A percentile compares a stretch with the other conserved stretches of the same genome.
phyloP scores from a whole-genome alignment of 129 eudicot genomes.

The Helichrysum umbraculigerum region DNA sequence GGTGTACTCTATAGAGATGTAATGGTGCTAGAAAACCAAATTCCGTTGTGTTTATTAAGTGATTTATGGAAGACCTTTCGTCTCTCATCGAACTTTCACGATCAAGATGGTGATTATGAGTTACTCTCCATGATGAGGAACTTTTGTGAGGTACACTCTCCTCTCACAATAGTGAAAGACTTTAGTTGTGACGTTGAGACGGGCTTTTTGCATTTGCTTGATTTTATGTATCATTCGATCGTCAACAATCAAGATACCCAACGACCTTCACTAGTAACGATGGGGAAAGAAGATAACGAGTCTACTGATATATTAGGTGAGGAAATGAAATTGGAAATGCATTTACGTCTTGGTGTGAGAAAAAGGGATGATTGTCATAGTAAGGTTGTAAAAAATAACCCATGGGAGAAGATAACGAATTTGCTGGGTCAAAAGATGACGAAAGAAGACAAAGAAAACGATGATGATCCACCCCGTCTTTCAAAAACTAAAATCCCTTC shows the following conservation, averaged over 20 bases:
- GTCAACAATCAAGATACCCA: constrained; percentile 20
- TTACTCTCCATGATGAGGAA: constrained; percentile 20
- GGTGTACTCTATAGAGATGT: constrained; percentile 40
- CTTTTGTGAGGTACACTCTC: constrained; percentile 47
- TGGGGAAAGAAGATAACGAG: not conserved
- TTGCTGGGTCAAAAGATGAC: constrained; percentile 21
- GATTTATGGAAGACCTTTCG: constrained; percentile 28
- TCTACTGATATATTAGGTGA: not conserved
- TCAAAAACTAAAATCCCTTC: constrained; percentile 41
- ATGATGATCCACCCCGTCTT: not conserved
- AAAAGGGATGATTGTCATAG: constrained; percentile 2
- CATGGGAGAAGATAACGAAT: constrained; percentile 36
- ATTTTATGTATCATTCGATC: constrained; percentile 43
- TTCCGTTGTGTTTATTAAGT: constrained; percentile 32
- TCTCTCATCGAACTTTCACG: not conserved
- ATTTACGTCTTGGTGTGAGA: constrained; percentile 11
- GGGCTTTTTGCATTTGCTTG: constrained; percentile 40
- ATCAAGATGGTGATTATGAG: constrained; percentile 12
- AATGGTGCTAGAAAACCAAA: constrained; percentile 52
- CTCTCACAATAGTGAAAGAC: constrained; percentile 28
- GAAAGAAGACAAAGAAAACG: not conserved
- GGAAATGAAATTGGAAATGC: constrained; percentile 15
- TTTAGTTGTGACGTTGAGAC: too few species aligned
- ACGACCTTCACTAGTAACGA: not conserved
- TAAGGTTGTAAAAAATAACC: constrained; percentile 25